phyloP scores from a whole-genome alignment of 192 early-diverging fungal genomes.

The Phycomyces blakesleeanus region DNA sequence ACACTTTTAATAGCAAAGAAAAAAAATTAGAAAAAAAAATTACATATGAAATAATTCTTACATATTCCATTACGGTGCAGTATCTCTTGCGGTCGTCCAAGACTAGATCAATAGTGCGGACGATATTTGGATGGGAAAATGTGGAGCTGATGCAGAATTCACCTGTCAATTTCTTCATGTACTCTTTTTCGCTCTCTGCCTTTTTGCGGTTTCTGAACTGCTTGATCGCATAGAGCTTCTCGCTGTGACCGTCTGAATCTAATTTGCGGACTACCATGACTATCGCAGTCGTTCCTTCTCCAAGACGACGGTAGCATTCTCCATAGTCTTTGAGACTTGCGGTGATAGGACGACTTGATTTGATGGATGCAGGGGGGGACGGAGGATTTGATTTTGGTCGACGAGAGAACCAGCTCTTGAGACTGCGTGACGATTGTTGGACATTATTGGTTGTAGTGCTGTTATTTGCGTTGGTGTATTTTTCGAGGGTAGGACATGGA shows the following conservation, averaged over 20 bases:
- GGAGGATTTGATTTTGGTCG: conserved; percentile 4
- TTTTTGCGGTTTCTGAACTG: conserved; percentile 81
- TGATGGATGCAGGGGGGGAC: conserved; percentile 5
- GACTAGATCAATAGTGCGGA: conserved; percentile 93
- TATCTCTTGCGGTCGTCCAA: conserved; percentile 85
- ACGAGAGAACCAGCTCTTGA: conserved; percentile 7
- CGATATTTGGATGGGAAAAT: conserved; percentile 90
- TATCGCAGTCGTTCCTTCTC: conserved; percentile 87
- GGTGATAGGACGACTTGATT: conserved; percentile 18
- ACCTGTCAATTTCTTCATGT: conserved; percentile 92
- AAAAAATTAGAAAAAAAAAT: neutral
- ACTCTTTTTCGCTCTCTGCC: conserved; percentile 90
- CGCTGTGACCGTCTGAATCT: conserved; percentile 52
- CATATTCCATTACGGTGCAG: conserved; percentile 75
- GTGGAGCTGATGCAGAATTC: conserved; percentile 97
- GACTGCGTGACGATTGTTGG: neutral
- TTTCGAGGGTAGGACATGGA: neutral
- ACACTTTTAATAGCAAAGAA: conserved; percentile 57
- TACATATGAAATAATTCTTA: conserved; percentile 20
- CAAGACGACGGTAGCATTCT: conserved; percentile 62
- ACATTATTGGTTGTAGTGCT: too few relatives aligned
- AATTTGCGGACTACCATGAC: conserved; percentile 80
- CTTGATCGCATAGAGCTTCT: conserved; percentile 90
- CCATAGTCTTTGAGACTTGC: conserved; percentile 35
- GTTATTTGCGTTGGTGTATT: neutral